Evolutionary conservation across 768 basidiomycete genomes (phyloP), one percentile per base, ranked within the genome.

Genomic region (Calocybe cyanea): DNA sequence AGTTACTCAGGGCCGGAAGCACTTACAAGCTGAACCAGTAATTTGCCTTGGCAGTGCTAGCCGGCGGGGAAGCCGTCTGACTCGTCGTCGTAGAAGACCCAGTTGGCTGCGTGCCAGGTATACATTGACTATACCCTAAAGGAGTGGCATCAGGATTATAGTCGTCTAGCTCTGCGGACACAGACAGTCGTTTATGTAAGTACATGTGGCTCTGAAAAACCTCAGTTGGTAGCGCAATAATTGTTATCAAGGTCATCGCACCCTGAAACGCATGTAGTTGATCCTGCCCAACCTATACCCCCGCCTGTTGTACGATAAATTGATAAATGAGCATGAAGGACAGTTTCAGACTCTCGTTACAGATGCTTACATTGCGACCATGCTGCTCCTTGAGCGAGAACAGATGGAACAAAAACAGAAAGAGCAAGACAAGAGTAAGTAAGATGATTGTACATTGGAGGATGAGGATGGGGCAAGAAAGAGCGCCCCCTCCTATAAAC

Each of bases 11-110:
- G 9, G 41, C 15, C 33, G 1, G 28, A 13, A 32, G 24, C 9
- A 24, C 73, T 46, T 53, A 79, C 76, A 80, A 81, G 59, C 73
- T 75, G 56, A 81, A 81, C 78, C 78, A 80, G 57, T 69, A 78
- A 48, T 73, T 74, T 1, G 61, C 62, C 4, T 55, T 51, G 13
- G 43, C 46, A 8, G 63, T 46, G 19, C 21, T 44, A 14, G 34
- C 24, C n/a, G 41, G 34, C 4, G 41, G 25, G 14, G 18, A 21
- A 13, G 41, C 31, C 3, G 28, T 32, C n/a, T 10, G 47, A 7
- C 58, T 46, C 11, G 61, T 40, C 1, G 60, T 48, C 3, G 58
- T 37, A 19, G 62, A 52, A 7, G 59, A 34, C 0, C 9, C 37
- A 34, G 14, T 55, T 38, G 2, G 21, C n/a, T 4, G 43, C 42